Evolutionary conservation across 192 early-diverging fungal genomes (phyloP).

Genomic region (Spinellus fusiger): DNA sequence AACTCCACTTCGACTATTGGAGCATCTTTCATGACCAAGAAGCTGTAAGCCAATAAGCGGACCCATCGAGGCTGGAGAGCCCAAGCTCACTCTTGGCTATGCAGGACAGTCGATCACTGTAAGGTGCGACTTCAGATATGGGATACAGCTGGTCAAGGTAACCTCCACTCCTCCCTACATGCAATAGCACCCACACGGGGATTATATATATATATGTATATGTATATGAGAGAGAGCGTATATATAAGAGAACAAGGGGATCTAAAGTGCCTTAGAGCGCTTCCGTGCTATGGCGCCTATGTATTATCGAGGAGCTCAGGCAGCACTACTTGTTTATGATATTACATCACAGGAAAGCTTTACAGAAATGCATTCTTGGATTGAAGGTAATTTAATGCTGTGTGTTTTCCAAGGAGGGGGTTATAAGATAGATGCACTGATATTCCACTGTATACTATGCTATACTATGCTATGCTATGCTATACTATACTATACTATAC

Average conservation of each 20-base stretch:
- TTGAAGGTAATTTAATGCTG: slow-evolving; percentile 40
- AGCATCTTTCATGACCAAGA: slow-evolving; percentile 71
- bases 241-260: neutral
- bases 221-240: neutral
- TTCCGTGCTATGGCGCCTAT: slow-evolving; percentile 74
- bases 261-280: slow-evolving; percentile 37
- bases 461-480: too few relatives aligned
- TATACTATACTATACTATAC: too few relatives aligned
- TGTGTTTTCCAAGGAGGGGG: neutral
- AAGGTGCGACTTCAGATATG: slow-evolving; percentile 75
- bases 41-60: slow-evolving; percentile 51
- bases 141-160: slow-evolving; percentile 87
- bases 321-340: slow-evolving; percentile 68
- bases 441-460: neutral
- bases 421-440: neutral
- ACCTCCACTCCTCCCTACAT: neutral
- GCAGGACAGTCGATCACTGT: slow-evolving; percentile 61
- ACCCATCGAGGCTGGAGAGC: neutral
- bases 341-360: slow-evolving; percentile 68
- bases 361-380: slow-evolving; percentile 61
- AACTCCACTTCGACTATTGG: slow-evolving; percentile 73
- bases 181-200: neutral
- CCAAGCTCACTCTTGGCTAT: slow-evolving; percentile 12
- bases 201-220: neutral
- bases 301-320: slow-evolving; percentile 72